These are phyloP conservation scores for Aspergillus ibericus DNA, from an alignment of 2,329 filamentous ascomycete species.

Conservation along the genomic window DNA sequence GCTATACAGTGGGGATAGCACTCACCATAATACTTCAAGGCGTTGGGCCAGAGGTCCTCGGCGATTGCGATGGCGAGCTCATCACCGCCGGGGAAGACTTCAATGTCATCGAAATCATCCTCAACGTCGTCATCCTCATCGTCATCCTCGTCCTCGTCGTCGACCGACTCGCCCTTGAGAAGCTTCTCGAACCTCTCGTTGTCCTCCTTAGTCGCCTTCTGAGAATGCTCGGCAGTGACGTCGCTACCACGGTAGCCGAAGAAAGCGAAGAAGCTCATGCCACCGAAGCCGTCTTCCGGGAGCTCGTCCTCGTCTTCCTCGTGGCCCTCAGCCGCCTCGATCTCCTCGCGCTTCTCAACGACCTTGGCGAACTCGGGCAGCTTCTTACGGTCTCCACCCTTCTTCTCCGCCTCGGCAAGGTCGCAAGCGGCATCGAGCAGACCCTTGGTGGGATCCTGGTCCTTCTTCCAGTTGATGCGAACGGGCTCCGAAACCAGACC, in stretches of 20 bases:
- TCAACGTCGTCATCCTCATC: constrained; percentile 60
- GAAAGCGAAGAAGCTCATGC: constrained; percentile 81
- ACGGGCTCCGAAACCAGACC: constrained; percentile 88
- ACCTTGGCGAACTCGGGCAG: constrained; percentile 56
- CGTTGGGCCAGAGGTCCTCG: constrained; percentile 86
- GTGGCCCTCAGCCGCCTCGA: constrained; percentile 36
- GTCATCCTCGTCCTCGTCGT: constrained; percentile 45
- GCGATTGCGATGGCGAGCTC: constrained; percentile 76
- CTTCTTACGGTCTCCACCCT: constrained; percentile 49
- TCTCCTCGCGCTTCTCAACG: constrained; percentile 49
- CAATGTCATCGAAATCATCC: constrained; percentile 66
- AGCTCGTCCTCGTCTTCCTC: constrained; percentile 40
- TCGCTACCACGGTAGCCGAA: constrained; percentile 76
- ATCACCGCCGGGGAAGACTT: constrained; percentile 86
- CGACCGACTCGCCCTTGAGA: constrained; percentile 53
- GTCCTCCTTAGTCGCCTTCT: constrained; percentile 61
- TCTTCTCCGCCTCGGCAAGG: constrained; percentile 65
- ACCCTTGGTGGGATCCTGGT: constrained; percentile 79
- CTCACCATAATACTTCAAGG: constrained; percentile 89
- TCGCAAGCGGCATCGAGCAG: constrained; percentile 71
- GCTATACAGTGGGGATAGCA: constrained; percentile 23
- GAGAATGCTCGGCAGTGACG: constrained; percentile 71
- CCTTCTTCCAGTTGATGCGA: constrained; percentile 81
- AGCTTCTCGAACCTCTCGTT: constrained; percentile 56
- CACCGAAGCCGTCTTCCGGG: constrained; percentile 54